Evolutionary conservation across 257 asterid genomes (phyloP).

Genomic region (Cordia subcordata): DNA sequence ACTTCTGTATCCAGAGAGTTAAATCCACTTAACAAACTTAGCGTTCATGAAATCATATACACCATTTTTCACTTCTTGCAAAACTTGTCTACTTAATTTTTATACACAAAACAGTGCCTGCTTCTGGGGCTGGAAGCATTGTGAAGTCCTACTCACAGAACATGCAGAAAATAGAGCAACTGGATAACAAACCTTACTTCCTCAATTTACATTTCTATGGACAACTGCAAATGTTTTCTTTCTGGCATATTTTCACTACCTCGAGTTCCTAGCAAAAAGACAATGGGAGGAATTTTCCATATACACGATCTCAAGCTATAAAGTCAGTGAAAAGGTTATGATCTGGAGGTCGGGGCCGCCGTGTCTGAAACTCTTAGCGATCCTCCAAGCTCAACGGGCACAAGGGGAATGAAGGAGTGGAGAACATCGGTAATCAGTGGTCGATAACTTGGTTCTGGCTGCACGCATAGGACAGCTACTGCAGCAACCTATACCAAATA

Average conservation of each 20-base stretch:
- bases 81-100: too few relatives aligned
- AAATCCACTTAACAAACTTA: too few relatives aligned
- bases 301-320: background rate
- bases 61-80: too few relatives aligned
- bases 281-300: background rate
- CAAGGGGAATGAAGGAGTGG: constrained; percentile 94
- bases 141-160: too few relatives aligned
- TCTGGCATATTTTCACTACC: constrained; percentile 10
- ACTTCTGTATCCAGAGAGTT: too few relatives aligned
- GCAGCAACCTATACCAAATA: constrained; percentile 73
- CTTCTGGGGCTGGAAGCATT: too few relatives aligned
- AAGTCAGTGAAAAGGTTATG: constrained; percentile 18
- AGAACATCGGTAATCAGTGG: constrained; percentile 89
- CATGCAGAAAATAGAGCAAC: too few relatives aligned
- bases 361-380: constrained; percentile 52
- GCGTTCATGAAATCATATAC: too few relatives aligned
- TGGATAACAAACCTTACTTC: too few relatives aligned
- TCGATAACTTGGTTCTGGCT: constrained; percentile 92
- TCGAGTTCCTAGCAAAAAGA: constrained; percentile 15
- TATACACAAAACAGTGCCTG: too few relatives aligned
- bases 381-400: constrained; percentile 91
- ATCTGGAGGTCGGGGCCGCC: constrained; percentile 20
- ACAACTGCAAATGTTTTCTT: constrained; percentile 9
- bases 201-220: too few relatives aligned
- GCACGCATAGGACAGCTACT: constrained; percentile 87